Base-by-base conservation (phyloP, 495 filamentous ascomycete species). In the Poronia punctata region DNA sequence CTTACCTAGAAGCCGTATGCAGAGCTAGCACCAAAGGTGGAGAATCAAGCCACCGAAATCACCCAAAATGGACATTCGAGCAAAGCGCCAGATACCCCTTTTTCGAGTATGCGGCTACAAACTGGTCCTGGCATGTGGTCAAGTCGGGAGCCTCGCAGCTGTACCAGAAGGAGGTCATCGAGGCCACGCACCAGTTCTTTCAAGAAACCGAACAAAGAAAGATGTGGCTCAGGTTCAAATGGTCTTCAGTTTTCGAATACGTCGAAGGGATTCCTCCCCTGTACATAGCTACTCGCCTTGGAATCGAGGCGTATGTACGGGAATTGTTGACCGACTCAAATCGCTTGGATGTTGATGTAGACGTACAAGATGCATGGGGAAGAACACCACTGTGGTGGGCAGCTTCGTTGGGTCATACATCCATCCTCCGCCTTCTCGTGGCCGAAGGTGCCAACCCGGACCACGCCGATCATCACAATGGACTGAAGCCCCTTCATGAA, bases 401-500 rank as follows among this genome's bases (percentile, higher is more conserved):
- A n/a, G 34, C 29, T 20, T 40, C 35, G 16, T 37, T 30, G 20
- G 56, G 56, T 3, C 50, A 61, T 46, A 27, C 23, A 11, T 25
- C 28, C 8, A 45, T 53, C 8, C 47, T 48, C 2, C 24, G 37
- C 7, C 23, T 50, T 14, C 48, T 59, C 1, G 7, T 52, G 32
- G 22, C 44, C 42, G 15, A 28, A 35, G 56, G 51, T 3, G 44
- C 47, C 17, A 34, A 53, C 27, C 44, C 49, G 1, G 28, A 60
- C 23, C 4, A 31, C n/a, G 44, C 45, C 2, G 18, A 50, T 3
- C 24, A 11, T 20, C 7, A 37, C 22, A 12, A 19, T 32, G 61
- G 52, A 2, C 36, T 44, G 3, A 57, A 28, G 23, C 60, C 56
- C 14, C 32, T 63, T 15, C 53, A 61, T 39, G 12, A 25, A 20